Evolutionary conservation across 192 early-diverging fungal genomes (phyloP), one percentile per base, ranked within the genome.

Genomic region (Ramicandelaber brevisporus): DNA sequence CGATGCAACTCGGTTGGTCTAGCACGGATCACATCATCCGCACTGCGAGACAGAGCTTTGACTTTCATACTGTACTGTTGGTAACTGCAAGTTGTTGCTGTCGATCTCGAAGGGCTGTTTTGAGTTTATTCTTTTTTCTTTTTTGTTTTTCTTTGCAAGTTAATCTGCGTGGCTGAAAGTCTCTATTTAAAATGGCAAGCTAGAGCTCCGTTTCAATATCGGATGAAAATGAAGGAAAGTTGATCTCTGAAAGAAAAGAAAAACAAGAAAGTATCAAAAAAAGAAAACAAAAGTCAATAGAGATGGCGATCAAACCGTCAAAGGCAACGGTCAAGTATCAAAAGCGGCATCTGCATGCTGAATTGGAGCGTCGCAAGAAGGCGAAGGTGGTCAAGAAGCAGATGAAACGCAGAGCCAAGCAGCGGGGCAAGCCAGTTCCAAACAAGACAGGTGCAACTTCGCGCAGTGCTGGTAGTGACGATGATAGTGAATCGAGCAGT

Each of bases 31-130:
- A 67, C 73, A 21, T 83, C 74, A 16, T 60, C 65, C 3, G 70
- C 58, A 30, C 68, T 70, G 7, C 93, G 71, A 17, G 75, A 79
- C 17, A 98, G 65, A 17, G 84, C 76, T 51, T 95, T 92, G 20
- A 98, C 68, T 72, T 93, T 98, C 92, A 18, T 30, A 10, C 29
- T 19, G 20, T 10, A 6, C n/a, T 30, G 8, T 6, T n/a, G n/a
- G n/a, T n/a, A n/a, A n/a, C n/a, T n/a, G n/a, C n/a, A n/a, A n/a
- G n/a, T n/a, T n/a, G n/a, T n/a, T n/a, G n/a, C n/a, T n/a, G n/a
- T n/a, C n/a, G n/a, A n/a, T n/a, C n/a, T n/a, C n/a, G n/a, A n/a
- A n/a, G n/a, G n/a, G n/a, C n/a, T n/a, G n/a, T n/a, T n/a, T n/a
- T n/a, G n/a, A n/a, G n/a, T n/a, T n/a, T n/a, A n/a, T n/a, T n/a